Conservation (phyloP, 2,329 filamentous ascomycete species). For the Cryphonectria nitschkei region DNA sequence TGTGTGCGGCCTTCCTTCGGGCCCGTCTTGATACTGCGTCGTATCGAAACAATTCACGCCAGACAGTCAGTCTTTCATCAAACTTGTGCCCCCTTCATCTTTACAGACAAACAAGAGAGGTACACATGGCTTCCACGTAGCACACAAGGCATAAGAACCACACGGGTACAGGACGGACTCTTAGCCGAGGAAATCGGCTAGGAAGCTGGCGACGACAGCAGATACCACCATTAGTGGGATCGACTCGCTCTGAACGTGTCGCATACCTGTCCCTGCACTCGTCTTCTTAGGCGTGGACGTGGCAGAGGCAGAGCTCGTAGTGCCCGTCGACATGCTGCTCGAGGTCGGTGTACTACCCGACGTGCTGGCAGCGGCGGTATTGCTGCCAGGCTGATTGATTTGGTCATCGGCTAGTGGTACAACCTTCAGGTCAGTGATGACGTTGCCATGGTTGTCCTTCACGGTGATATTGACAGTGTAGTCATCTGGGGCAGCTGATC, state of each 20-base stretch:
- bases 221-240: slow-evolving; percentile 14
- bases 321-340: slow-evolving; percentile 26
- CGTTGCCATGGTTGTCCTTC: slow-evolving; percentile 65
- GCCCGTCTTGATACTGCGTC: neutral
- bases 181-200: slow-evolving; percentile 19
- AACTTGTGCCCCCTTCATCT: neutral
- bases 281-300: slow-evolving; percentile 11
- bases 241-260: slow-evolving; percentile 21
- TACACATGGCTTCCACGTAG: neutral
- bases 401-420: slow-evolving; percentile 48
- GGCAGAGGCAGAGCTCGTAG: slow-evolving; percentile 18
- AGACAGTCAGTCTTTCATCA: neutral
- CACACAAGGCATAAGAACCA: neutral
- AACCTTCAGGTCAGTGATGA: slow-evolving; percentile 56
- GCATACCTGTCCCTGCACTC: slow-evolving; percentile 14
- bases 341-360: slow-evolving; percentile 28
- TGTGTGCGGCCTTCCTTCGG: neutral
- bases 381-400: slow-evolving; percentile 51
- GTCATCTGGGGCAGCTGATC: slow-evolving; percentile 33
- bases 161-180: neutral
- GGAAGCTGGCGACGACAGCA: slow-evolving; percentile 18
- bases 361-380: slow-evolving; percentile 33
- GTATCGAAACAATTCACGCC: slow-evolving; percentile 6
- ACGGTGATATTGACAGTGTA: slow-evolving; percentile 62
- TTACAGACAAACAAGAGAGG: neutral